Base-by-base conservation (phyloP, 1,139 yeast genomes). In the Blastobotrys persicus region DNA sequence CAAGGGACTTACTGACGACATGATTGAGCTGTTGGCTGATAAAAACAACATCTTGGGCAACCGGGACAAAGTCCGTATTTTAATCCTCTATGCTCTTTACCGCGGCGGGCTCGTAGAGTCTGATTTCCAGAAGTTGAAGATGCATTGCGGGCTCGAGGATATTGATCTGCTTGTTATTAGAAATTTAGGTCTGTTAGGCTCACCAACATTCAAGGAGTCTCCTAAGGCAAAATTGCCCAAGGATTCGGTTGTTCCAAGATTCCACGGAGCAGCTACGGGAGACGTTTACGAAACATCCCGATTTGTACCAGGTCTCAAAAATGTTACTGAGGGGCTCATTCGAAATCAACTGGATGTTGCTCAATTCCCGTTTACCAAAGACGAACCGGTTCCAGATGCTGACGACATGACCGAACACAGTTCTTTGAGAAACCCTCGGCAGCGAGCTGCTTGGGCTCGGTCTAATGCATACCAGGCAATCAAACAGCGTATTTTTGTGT, bases 381-480 rank as follows among this genome's bases (percentile, higher is more conserved):
- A 86, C 57, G 83, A 83, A 62, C 95, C 95, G 0, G 67, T 72
- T 19, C 71, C 78, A 43, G 81, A 77, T 47, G 83, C 80, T 20
- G 83, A 78, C 32, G 74, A 68, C 11, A 65, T 60, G 38, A 71
- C 55, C 44, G 56, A 51, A 49, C 67, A 62, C 13, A 66, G 75
- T 2, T 76, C 92, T 1, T 71, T 85, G 56, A 76, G 92, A 56
- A 87, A 85, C 61, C 81, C 88, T 4, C 75, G 88, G 43, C 88
- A 85, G 57, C 82, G 85, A 56, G 92, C 95, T 0, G 80, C 84
- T 1, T 88, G 96, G 95, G 89, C 94, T 1, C 77, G 75, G 52
- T 72, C 78, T 12, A 73, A 81, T 2, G 65, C 71, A 41, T 66
- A 56, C 40, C 69, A 62, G 42, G 72, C 76, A n/a, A 78, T 80